Evolutionary conservation across 108 stramenopile genomes (phyloP).

Genomic region (Phaeodactylum tricornutum): DNA sequence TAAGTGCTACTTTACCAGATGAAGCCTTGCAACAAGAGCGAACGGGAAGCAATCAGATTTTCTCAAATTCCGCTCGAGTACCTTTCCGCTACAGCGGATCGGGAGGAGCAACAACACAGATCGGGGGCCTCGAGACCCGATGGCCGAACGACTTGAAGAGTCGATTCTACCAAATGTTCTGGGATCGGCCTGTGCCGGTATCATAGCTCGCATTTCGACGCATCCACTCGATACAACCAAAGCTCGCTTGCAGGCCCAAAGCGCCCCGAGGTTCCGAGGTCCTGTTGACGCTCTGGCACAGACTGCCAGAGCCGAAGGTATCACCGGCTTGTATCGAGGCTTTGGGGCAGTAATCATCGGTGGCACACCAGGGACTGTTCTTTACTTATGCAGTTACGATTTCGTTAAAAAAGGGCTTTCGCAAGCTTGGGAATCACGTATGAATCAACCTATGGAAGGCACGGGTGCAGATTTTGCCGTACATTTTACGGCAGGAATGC

Average conservation of each 20-base stretch:
- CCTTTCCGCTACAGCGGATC: too few relatives aligned
- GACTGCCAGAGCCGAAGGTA: slow-evolving; percentile 74
- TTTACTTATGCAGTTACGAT: slow-evolving; percentile 93
- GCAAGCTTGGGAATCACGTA: neutral
- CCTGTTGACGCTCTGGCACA: slow-evolving; percentile 49
- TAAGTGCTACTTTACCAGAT: too few relatives aligned
- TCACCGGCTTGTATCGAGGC: slow-evolving; percentile 87
- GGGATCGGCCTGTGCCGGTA: slow-evolving; percentile 66
- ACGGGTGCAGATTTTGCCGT: slow-evolving; percentile 29
- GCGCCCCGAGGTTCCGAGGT: slow-evolving; percentile 27
- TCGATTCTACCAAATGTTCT: too few relatives aligned
- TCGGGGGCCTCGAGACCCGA: too few relatives aligned
- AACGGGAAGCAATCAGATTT: too few relatives aligned
- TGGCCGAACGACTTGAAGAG: too few relatives aligned
- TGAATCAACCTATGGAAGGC: neutral
- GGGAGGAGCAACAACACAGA: too few relatives aligned
- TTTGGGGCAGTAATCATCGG: slow-evolving; percentile 83
- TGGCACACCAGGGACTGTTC: slow-evolving; percentile 87
- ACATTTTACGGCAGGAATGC: slow-evolving; percentile 67
- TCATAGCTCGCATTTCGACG: slow-evolving; percentile 54
- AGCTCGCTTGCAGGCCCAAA: slow-evolving; percentile 3
- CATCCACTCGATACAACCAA: slow-evolving; percentile 67
- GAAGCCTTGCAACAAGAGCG: too few relatives aligned
- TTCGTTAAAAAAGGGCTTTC: slow-evolving; percentile 34
- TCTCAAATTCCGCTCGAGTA: too few relatives aligned